phyloP scores from a whole-genome alignment of 306 rosid genomes.

The Vicia faba region DNA sequence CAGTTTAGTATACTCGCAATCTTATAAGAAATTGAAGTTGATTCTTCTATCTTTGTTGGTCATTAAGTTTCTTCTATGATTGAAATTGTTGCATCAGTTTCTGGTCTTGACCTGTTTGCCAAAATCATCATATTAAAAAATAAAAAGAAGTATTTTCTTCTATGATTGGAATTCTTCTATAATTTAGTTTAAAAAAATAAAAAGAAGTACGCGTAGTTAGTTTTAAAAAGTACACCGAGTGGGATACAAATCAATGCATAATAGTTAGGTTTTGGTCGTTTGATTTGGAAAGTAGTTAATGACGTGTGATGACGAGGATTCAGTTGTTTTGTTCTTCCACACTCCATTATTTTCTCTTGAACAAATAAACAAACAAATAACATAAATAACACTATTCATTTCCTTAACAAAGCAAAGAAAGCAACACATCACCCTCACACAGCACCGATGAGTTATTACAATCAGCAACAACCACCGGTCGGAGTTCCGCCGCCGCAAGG shows the following conservation, averaged over 20 bases:
- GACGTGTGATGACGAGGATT: slow-evolving; percentile 24
- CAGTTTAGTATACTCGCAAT: too few relatives aligned
- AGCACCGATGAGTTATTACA: slow-evolving; percentile 66
- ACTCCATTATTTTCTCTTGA: neutral
- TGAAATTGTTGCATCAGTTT: slow-evolving; percentile 40
- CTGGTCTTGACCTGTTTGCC: slow-evolving; percentile 44
- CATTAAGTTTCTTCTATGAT: slow-evolving; percentile 47
- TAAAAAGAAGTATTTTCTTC: too few relatives aligned
- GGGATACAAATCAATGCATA: too few relatives aligned
- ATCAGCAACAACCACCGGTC: slow-evolving; percentile 84
- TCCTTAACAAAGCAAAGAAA: too few relatives aligned
- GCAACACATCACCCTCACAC: neutral
- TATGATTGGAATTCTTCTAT: too few relatives aligned
- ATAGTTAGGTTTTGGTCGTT: too few relatives aligned
- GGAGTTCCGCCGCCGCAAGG: slow-evolving; percentile 97
- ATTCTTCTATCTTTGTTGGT: slow-evolving; percentile 44
- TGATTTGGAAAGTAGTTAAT: neutral
- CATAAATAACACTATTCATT: neutral
- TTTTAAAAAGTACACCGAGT: too few relatives aligned
- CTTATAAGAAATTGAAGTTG: slow-evolving; percentile 38
- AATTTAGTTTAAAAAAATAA: too few relatives aligned
- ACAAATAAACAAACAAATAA: neutral
- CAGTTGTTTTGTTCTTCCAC: neutral
- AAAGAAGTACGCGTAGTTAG: too few relatives aligned
- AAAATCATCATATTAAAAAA: slow-evolving; percentile 41